These are phyloP conservation scores for Phaseolus lunatus DNA, from an alignment of 306 rosid genomes.

Conservation along the genomic window DNA sequence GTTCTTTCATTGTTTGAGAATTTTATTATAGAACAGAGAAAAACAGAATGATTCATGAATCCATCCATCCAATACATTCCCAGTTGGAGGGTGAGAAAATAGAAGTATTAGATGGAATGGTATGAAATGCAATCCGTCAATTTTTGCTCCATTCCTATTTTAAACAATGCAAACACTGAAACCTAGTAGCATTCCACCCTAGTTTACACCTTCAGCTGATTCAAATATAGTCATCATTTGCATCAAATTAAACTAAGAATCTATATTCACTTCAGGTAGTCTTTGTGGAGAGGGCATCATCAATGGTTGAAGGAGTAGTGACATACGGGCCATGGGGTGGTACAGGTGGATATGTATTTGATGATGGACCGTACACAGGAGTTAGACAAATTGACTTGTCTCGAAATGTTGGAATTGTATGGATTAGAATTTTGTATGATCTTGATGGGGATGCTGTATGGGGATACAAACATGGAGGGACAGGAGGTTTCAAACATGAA, in stretches of 20 bases:
- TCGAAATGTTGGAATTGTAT: slow-evolving; percentile 74
- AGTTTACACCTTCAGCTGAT: neutral
- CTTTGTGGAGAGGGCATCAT: slow-evolving; percentile 47
- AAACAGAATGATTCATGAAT: neutral
- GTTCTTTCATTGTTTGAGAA: neutral
- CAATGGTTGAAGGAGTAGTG: slow-evolving; percentile 61
- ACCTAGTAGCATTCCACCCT: neutral
- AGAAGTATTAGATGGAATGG: neutral
- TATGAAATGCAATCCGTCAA: slow-evolving; percentile 7
- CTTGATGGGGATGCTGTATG: slow-evolving; percentile 68
- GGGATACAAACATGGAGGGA: slow-evolving; percentile 80
- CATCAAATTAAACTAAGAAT: slow-evolving; percentile 20
- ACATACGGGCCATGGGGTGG: slow-evolving; percentile 96
- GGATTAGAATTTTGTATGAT: slow-evolving; percentile 76
- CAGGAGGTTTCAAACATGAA: slow-evolving; percentile 82
- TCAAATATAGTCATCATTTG: neutral
- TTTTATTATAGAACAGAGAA: neutral
- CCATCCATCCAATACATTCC: neutral
- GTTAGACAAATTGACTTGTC: slow-evolving; percentile 76
- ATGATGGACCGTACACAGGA: slow-evolving; percentile 79
- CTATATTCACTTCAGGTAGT: slow-evolving; percentile 42
- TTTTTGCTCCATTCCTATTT: neutral
- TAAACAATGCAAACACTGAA: neutral
- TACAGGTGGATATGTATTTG: slow-evolving; percentile 65
- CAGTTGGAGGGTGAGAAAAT: neutral